phyloP scores from a whole-genome alignment of 768 basidiomycete genomes.

The Russula virescens region DNA sequence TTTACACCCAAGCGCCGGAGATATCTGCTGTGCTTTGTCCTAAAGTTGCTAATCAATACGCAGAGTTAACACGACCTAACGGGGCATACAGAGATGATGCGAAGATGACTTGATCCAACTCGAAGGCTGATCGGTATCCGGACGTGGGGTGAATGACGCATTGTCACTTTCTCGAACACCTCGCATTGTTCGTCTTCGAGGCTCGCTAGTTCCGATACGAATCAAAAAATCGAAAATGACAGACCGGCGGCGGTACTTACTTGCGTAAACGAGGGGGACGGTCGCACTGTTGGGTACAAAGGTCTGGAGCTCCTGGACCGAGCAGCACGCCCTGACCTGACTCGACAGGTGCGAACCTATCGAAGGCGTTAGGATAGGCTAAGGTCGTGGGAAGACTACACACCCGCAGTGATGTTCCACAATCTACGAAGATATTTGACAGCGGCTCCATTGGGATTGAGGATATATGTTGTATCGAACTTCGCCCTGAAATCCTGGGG shows the following conservation, averaged over 20 bases:
- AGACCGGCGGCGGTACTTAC: constrained; percentile 35
- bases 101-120: constrained; percentile 63
- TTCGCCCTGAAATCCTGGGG: constrained; percentile 62
- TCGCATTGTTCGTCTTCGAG: constrained; percentile 56
- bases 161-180: constrained; percentile 55
- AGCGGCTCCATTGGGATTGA: constrained; percentile 68
- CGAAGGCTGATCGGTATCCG: constrained; percentile 67
- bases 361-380: background rate
- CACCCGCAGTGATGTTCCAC: constrained; percentile 61
- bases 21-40: constrained; percentile 69
- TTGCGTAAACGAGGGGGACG: constrained; percentile 45
- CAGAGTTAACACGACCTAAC: background rate
- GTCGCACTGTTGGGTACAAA: constrained; percentile 47
- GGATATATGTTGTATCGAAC: constrained; percentile 56
- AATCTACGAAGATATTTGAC: constrained; percentile 71
- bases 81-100: constrained; percentile 63
- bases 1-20: constrained; percentile 61
- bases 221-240: background rate
- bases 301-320: constrained; percentile 53
- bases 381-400: constrained; percentile 14
- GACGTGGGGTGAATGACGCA: constrained; percentile 59
- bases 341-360: constrained; percentile 21
- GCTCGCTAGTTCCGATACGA: constrained; percentile 37
- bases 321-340: constrained; percentile 52
- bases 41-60: constrained; percentile 28